phyloP scores from a whole-genome alignment of 805 yeast genomes.

The Myxozyma neglecta region DNA sequence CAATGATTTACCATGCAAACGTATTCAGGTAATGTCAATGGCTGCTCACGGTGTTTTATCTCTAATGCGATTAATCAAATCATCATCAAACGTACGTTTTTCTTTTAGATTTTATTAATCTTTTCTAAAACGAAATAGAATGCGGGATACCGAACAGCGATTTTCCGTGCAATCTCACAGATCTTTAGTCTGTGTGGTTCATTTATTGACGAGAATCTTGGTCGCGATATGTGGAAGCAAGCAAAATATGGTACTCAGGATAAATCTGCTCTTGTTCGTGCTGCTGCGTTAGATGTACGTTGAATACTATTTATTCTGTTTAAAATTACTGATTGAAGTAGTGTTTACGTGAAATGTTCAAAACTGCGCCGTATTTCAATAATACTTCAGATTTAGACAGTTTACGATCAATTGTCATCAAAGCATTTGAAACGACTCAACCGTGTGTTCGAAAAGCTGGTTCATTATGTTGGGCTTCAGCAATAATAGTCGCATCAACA shows the following conservation, averaged over 20 bases:
- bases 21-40: conserved; percentile 35
- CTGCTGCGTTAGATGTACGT: conserved; percentile 38
- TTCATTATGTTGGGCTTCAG: conserved; percentile 36
- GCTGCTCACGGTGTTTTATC: conserved; percentile 39
- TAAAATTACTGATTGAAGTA: not conserved
- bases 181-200: conserved; percentile 35
- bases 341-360: conserved; percentile 24
- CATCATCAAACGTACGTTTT: conserved; percentile 30
- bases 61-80: conserved; percentile 34
- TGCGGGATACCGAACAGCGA: conserved; percentile 36
- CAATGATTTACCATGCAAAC: too few species aligned
- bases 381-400: conserved; percentile 30
- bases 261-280: conserved; percentile 36
- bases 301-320: not conserved
- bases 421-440: conserved; percentile 26
- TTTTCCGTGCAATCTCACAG: conserved; percentile 32
- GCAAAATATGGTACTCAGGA: conserved; percentile 37
- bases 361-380: conserved; percentile 27
- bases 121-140: conserved; percentile 14
- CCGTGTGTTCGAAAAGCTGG: conserved; percentile 26
- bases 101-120: not conserved
- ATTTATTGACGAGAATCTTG: conserved; percentile 38
- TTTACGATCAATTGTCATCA: conserved; percentile 16
- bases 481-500: conserved; percentile 25
- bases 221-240: conserved; percentile 39